A percentile compares a stretch with the other conserved stretches of the same genome.
phyloP scores from a whole-genome alignment of 306 rosid species.

The Cucurbita ficifolia region DNA sequence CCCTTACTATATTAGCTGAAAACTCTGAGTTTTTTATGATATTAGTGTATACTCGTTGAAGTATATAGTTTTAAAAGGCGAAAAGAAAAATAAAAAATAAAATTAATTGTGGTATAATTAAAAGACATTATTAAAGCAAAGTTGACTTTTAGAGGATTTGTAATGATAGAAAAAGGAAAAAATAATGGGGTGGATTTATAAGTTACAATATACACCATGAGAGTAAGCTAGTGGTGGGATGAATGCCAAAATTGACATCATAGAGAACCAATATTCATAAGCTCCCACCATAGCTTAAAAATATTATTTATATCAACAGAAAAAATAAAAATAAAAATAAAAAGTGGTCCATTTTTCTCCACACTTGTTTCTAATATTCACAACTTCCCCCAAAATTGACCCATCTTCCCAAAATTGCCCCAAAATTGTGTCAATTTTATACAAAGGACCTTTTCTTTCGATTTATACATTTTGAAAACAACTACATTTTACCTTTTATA shows the following conservation, averaged over 20 bases:
- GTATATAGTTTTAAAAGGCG: not conserved
- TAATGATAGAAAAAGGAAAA: not conserved
- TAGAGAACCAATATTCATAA: not conserved
- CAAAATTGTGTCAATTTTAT: not conserved
- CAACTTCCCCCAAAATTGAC: not conserved
- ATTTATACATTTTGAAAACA: too few species aligned
- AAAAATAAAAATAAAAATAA: not conserved
- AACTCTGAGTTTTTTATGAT: too few species aligned
- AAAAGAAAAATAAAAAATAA: not conserved
- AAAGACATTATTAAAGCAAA: not conserved
- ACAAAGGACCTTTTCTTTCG: not conserved
- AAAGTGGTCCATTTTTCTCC: not conserved
- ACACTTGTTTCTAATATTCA: not conserved
- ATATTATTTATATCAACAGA: not conserved
- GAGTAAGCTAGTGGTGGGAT: not conserved
- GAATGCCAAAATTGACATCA: not conserved
- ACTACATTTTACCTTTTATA: too few species aligned
- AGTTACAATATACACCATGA: not conserved
- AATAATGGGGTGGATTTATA: not conserved
- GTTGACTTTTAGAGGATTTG: not conserved
- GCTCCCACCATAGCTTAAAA: not conserved
- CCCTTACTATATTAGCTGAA: too few species aligned
- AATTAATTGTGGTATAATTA: not conserved
- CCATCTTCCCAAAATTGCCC: not conserved
- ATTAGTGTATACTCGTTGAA: too few species aligned